Conservation (phyloP, 2,329 filamentous ascomycete genomes). For the Fonsecaea nubica region DNA sequence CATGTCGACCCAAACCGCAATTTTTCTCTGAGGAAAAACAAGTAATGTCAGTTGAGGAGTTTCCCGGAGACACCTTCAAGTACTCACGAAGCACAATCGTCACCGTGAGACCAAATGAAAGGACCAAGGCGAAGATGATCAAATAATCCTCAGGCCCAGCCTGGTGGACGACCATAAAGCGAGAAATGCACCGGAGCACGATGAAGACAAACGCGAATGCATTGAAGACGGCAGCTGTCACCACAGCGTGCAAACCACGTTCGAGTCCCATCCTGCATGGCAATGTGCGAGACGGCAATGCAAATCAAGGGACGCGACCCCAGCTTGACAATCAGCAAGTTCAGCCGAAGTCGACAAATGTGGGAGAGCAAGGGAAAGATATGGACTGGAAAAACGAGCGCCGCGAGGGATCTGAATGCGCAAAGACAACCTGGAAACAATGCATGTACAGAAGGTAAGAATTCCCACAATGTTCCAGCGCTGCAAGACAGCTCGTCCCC, state of each 20-base stretch:
- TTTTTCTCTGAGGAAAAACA: constrained; percentile 23
- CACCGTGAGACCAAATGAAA: constrained; percentile 27
- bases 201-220: constrained; percentile 29
- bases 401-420: neutral
- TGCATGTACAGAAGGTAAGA: neutral
- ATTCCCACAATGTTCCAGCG: neutral
- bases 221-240: constrained; percentile 30
- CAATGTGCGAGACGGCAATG: neutral
- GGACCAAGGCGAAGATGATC: constrained; percentile 27
- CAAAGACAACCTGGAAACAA: neutral
- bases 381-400: neutral
- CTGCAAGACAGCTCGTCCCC: neutral
- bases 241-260: constrained; percentile 33
- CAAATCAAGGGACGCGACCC: neutral
- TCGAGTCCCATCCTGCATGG: constrained; percentile 24
- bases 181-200: constrained; percentile 29
- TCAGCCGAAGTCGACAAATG: neutral
- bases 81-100: constrained; percentile 30
- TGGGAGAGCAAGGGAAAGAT: neutral
- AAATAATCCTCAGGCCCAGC: constrained; percentile 31
- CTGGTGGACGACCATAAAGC: constrained; percentile 27
- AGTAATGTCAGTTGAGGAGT: neutral
- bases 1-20: constrained; percentile 30
- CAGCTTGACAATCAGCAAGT: neutral
- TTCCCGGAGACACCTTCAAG: neutral